Percentiles rank a stretch among this genome's conserved stretches.
phyloP scores from a whole-genome alignment of 2,329 filamentous ascomycete species.

The Colletotrichum sansevieriae region DNA sequence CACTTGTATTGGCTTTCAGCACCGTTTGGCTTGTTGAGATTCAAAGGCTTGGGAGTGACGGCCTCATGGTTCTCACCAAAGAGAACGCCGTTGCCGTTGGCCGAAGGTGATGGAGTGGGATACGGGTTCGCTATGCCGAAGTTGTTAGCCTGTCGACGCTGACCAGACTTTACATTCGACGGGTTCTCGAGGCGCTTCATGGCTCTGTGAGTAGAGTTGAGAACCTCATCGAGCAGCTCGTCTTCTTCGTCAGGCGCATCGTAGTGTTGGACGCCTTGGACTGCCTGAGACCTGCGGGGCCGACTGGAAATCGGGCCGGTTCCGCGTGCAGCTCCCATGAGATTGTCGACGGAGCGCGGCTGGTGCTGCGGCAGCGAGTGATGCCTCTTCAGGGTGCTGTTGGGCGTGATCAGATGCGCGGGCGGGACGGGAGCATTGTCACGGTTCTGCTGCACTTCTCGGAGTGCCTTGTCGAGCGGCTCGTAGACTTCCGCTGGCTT shows the following conservation, averaged over 20 bases:
- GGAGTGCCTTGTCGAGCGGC: constrained; percentile 69
- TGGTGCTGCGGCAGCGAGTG: constrained; percentile 72
- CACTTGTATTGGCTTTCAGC: constrained; percentile 74
- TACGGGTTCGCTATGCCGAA: constrained; percentile 72
- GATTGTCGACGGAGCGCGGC: constrained; percentile 74
- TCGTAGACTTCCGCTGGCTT: constrained; percentile 69
- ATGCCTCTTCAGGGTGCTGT: constrained; percentile 71
- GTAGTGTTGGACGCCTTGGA: constrained; percentile 84
- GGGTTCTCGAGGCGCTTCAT: constrained; percentile 76
- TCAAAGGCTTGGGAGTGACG: constrained; percentile 77
- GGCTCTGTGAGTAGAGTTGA: constrained; percentile 81
- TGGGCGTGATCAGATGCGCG: constrained; percentile 63
- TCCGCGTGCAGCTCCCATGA: constrained; percentile 66
- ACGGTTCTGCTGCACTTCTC: constrained; percentile 65
- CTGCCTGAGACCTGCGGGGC: constrained; percentile 82
- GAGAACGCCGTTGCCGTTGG: constrained; percentile 81
- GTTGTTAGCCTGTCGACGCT: constrained; percentile 76
- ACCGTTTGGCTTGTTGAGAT: constrained; percentile 69
- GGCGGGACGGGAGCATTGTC: constrained; percentile 66
- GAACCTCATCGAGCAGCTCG: constrained; percentile 90
- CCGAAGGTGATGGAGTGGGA: constrained; percentile 80
- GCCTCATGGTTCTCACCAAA: constrained; percentile 77
- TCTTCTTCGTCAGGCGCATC: constrained; percentile 98
- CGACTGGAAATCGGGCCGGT: constrained; percentile 79
- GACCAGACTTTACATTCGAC: constrained; percentile 57